Evolutionary conservation across 2,329 filamentous ascomycete species (phyloP).

Genomic region (Septoria petroselini): DNA sequence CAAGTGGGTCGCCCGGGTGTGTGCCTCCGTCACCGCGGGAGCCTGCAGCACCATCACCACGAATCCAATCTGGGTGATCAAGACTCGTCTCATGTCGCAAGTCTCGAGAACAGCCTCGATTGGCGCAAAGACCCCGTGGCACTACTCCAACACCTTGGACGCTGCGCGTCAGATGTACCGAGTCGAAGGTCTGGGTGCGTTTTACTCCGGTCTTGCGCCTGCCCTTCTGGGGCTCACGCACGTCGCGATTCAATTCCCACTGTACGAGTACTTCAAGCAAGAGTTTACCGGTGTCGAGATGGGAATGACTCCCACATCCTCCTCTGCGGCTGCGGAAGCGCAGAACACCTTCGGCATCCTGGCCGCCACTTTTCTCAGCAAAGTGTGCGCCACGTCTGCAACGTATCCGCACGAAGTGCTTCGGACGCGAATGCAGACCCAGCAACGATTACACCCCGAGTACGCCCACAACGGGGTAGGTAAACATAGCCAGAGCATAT

Average conservation of each 20-base stretch:
- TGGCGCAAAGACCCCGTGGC: conserved; percentile 69
- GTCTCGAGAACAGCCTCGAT: conserved; percentile 57
- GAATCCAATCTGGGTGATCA: conserved; percentile 99
- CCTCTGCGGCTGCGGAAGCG: conserved; percentile 49
- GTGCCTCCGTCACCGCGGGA: conserved; percentile 86
- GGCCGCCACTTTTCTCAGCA: conserved; percentile 85
- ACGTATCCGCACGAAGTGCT: conserved; percentile 98
- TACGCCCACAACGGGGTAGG: conserved; percentile 49
- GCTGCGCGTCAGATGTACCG: conserved; percentile 95
- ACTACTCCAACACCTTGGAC: conserved; percentile 85
- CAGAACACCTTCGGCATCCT: conserved; percentile 79
- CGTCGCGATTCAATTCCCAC: conserved; percentile 93
- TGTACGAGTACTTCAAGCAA: conserved; percentile 90
- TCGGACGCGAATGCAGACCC: conserved; percentile 87
- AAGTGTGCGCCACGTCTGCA: conserved; percentile 87
- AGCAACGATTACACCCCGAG: conserved; percentile 64
- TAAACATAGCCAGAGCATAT: conserved; percentile 35
- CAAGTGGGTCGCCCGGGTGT: conserved; percentile 74
- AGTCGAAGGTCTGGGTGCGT: conserved; percentile 81
- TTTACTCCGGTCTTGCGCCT: conserved; percentile 92
- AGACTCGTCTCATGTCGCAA: conserved; percentile 96
- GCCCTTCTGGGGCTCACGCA: conserved; percentile 89
- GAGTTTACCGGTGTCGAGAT: conserved; percentile 86
- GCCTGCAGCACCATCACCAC: conserved; percentile 90
- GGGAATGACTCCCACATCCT: conserved; percentile 58